A percentile compares a stretch with the other conserved stretches of the same genome.
phyloP scores from a whole-genome alignment of 2,329 filamentous ascomycete species.

The Apiospora malaysiana region DNA sequence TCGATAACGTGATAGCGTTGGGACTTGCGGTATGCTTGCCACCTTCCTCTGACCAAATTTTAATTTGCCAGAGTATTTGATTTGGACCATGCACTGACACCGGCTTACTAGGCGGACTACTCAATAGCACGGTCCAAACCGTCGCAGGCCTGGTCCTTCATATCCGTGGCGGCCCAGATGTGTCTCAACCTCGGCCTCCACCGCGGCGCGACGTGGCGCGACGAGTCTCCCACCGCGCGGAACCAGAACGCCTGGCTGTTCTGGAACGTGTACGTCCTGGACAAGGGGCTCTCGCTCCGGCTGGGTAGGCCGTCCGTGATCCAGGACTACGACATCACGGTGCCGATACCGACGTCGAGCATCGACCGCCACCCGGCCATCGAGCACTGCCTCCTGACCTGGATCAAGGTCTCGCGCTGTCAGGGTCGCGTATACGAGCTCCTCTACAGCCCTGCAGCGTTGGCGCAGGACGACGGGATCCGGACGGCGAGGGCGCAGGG shows the following conservation, averaged over 20 bases:
- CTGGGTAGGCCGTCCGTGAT: constrained; percentile 64
- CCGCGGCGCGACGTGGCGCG: constrained; percentile 44
- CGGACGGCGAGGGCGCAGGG: constrained; percentile 47
- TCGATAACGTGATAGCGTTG: constrained; percentile 63
- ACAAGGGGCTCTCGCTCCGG: constrained; percentile 63
- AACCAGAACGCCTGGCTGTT: constrained; percentile 45
- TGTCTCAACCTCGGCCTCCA: constrained; percentile 70
- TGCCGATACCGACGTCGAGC: constrained; percentile 41
- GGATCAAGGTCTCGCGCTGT: constrained; percentile 61
- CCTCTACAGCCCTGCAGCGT: constrained; percentile 58
- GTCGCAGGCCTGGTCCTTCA: constrained; percentile 68
- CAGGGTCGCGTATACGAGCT: constrained; percentile 65
- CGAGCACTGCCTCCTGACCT: constrained; percentile 41
- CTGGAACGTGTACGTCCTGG: constrained; percentile 60
- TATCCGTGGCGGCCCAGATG: constrained; percentile 62
- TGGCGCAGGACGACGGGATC: constrained; percentile 46
- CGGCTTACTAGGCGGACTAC: constrained; percentile 60
- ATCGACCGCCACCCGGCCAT: constrained; percentile 3
- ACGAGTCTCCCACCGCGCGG: constrained; percentile 37
- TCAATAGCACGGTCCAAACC: constrained; percentile 67
- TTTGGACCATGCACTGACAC: no score
- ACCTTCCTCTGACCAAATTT: no score
- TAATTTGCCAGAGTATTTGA: no score
- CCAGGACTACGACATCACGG: constrained; percentile 64
- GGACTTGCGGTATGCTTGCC: constrained; percentile 60